Conservation (phyloP, 345 rosid species). For the Reutealis trisperma region DNA sequence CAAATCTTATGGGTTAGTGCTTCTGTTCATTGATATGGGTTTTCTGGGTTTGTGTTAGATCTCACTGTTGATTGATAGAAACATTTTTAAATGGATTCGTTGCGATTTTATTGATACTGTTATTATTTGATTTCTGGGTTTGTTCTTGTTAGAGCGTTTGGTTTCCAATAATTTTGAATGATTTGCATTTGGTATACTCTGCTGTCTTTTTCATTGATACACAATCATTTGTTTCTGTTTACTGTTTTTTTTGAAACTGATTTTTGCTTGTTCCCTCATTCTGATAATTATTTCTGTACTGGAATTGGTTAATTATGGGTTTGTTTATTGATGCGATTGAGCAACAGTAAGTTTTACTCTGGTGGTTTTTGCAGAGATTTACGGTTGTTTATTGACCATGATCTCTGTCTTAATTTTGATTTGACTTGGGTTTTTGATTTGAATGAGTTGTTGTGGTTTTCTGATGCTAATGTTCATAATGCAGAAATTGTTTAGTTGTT, state of each 20-base stretch:
- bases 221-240: too few relatives aligned
- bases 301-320: too few relatives aligned
- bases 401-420: background rate
- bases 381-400: background rate
- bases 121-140: background rate
- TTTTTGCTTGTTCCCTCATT: too few relatives aligned
- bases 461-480: background rate
- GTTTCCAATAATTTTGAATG: too few relatives aligned
- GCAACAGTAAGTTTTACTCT: too few relatives aligned
- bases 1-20: slow-evolving; percentile 64
- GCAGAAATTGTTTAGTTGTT: background rate
- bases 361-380: too few relatives aligned
- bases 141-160: too few relatives aligned
- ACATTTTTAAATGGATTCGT: background rate
- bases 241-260: too few relatives aligned
- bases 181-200: too few relatives aligned
- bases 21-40: background rate
- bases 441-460: background rate
- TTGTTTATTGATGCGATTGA: too few relatives aligned
- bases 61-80: background rate
- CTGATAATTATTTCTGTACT: too few relatives aligned
- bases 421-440: background rate
- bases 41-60: background rate
- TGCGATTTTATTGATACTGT: background rate
- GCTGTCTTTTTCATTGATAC: too few relatives aligned